phyloP scores from a whole-genome alignment of 129 eudicot genomes.

The Pulicaria dysenterica region DNA sequence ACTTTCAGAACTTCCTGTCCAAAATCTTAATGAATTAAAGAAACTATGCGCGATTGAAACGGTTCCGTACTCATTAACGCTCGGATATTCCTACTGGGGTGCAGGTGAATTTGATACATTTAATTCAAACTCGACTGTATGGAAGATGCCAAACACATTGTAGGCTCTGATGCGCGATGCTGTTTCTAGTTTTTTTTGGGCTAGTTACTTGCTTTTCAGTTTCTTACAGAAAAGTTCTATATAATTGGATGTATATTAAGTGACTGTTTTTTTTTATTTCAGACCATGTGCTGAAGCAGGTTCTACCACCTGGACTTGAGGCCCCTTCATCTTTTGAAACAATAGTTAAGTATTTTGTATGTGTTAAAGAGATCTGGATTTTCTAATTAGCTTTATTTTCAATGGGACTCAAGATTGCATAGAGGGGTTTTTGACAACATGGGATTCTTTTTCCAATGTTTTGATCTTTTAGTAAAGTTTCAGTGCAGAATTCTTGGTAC shows the following conservation, averaged over 20 bases:
- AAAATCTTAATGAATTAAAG: conserved; percentile 68
- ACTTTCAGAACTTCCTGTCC: conserved; percentile 74
- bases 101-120: conserved; percentile 60
- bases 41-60: conserved; percentile 66
- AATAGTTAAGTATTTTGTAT: conserved; percentile 78
- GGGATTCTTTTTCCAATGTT: not conserved
- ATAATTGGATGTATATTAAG: not conserved
- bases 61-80: conserved; percentile 84
- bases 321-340: conserved; percentile 98
- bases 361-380: conserved; percentile 10
- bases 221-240: conserved; percentile 3
- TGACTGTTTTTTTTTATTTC: conserved; percentile 30
- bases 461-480: not conserved
- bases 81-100: conserved; percentile 96
- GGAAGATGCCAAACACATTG: too few relatives aligned
- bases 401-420: not conserved
- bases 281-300: conserved; percentile 92
- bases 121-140: not conserved
- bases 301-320: conserved; percentile 87
- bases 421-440: conserved; percentile 3
- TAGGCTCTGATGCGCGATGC: too few relatives aligned
- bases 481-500: not conserved
- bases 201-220: not conserved
- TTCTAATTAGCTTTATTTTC: not conserved
- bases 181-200: conserved; percentile 6